Conservation (phyloP, 371 early-diverging fungal genomes). For the Synchytrium microbalum region DNA sequence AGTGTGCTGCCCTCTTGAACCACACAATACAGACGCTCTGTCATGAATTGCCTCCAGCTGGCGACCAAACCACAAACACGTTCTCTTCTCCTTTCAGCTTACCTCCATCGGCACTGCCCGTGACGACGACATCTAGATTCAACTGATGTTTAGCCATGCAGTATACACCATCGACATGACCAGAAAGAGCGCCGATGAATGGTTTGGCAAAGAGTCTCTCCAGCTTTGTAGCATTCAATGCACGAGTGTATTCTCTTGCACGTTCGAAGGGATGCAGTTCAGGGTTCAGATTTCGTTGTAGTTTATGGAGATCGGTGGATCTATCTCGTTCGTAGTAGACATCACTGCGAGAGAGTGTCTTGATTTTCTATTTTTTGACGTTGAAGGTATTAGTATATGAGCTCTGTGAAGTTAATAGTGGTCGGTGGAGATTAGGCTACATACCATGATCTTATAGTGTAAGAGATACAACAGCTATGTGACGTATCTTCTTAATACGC, state of each 20-base stretch:
- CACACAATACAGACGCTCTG: no score
- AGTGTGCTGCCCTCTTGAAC: conserved; percentile 9
- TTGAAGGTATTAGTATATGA: no score
- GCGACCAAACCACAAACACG: not conserved
- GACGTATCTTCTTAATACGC: no score
- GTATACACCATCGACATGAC: conserved; percentile 97
- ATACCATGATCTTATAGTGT: no score
- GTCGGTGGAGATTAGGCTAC: no score
- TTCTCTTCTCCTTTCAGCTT: conserved; percentile 5
- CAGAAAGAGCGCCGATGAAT: conserved; percentile 81
- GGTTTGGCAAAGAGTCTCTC: conserved; percentile 98
- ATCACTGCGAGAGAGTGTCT: not conserved
- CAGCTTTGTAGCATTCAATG: conserved; percentile 92
- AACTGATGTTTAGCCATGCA: conserved; percentile 86
- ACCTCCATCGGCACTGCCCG: conserved; percentile 93
- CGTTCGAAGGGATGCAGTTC: conserved; percentile 89
- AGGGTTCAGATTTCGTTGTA: conserved; percentile 91
- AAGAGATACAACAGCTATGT: no score
- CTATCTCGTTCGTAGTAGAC: not conserved
- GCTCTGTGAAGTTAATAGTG: no score
- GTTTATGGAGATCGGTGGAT: not conserved
- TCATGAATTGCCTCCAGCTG: conserved; percentile 1
- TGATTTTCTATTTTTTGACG: conserved; percentile 1
- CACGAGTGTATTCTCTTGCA: conserved; percentile 95
- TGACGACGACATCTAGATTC: conserved; percentile 66